phyloP scores from a whole-genome alignment of 352 stramenopile species.

The Hyphochytrium catenoides region DNA sequence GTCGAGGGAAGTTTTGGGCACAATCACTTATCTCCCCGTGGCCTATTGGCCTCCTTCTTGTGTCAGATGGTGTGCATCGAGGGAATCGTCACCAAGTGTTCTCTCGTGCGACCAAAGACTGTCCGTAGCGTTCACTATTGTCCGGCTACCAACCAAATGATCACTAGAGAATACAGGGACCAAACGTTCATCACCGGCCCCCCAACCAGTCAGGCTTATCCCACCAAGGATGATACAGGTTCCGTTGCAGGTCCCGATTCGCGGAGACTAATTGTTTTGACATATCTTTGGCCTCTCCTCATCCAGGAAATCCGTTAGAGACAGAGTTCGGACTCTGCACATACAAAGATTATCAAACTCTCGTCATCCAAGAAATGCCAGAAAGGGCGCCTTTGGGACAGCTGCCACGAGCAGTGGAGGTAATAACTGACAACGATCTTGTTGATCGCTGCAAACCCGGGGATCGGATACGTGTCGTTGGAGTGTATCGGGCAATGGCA shows the following conservation, averaged over 20 bases:
- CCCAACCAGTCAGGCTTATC: slow-evolving; percentile 69
- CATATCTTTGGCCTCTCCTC: too few relatives aligned
- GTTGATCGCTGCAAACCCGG: slow-evolving; percentile 96
- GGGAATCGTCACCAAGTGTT: slow-evolving; percentile 96
- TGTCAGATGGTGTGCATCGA: slow-evolving; percentile 92
- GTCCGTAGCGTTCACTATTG: slow-evolving; percentile 90
- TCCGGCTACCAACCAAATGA: slow-evolving; percentile 74
- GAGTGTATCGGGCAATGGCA: slow-evolving; percentile 79
- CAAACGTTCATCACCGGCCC: slow-evolving; percentile 76
- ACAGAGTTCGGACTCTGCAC: slow-evolving; percentile 92
- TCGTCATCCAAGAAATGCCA: slow-evolving; percentile 80
- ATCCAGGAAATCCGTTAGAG: slow-evolving; percentile 86
- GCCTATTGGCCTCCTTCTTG: slow-evolving; percentile 65
- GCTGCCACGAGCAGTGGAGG: slow-evolving; percentile 86
- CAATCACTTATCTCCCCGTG: slow-evolving; percentile 75
- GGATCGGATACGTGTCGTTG: slow-evolving; percentile 81
- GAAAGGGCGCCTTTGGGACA: slow-evolving; percentile 90
- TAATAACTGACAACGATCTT: slow-evolving; percentile 94
- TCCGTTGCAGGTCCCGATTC: too few relatives aligned
- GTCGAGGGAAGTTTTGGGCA: slow-evolving; percentile 79
- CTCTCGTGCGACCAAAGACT: slow-evolving; percentile 90
- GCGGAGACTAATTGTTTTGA: too few relatives aligned
- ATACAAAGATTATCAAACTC: slow-evolving; percentile 96
- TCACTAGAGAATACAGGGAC: slow-evolving; percentile 85
- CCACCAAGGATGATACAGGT: slow-evolving; percentile 85